Evolutionary conservation across 2,329 filamentous ascomycete genomes (phyloP).

Genomic region (Sphaceloma murrayae): DNA sequence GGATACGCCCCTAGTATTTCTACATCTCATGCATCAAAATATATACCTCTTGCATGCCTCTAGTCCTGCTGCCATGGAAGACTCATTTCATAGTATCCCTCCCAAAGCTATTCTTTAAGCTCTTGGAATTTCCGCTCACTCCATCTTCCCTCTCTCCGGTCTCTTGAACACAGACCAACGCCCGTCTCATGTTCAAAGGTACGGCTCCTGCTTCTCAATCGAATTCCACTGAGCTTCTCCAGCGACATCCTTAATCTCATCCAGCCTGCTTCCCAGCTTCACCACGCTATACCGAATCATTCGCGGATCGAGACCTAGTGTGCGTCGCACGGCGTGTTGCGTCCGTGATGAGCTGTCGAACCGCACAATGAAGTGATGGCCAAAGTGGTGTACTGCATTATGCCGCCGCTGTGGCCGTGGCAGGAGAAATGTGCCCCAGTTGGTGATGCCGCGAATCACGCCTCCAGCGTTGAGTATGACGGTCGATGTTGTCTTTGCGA

Average conservation of each 20-base stretch:
- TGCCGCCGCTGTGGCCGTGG: conserved; percentile 70
- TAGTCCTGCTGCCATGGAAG: neutral
- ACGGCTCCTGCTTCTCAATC: conserved; percentile 22
- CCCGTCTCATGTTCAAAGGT: no score
- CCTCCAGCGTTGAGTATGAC: conserved; percentile 75
- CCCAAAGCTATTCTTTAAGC: no score
- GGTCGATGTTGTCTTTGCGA: conserved; percentile 74
- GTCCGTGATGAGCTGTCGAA: conserved; percentile 71
- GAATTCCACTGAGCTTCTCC: conserved; percentile 45
- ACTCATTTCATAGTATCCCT: no score
- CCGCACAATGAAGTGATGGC: conserved; percentile 97
- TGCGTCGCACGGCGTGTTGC: conserved; percentile 65
- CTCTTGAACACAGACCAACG: neutral
- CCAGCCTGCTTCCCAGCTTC: conserved; percentile 63
- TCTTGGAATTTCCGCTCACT: no score
- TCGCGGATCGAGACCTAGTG: conserved; percentile 74
- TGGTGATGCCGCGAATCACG: conserved; percentile 82
- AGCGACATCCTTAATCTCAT: conserved; percentile 49
- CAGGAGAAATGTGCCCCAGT: conserved; percentile 90
- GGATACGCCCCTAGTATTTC: neutral
- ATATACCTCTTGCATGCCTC: no score
- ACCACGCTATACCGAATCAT: conserved; percentile 83
- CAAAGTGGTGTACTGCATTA: conserved; percentile 71
- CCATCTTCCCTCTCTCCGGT: neutral
- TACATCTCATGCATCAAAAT: neutral